Percentiles rank a stretch among this genome's conserved stretches.
Evolutionary conservation across 176 grass and related monocot species (phyloP).

Genomic region (Hordeum marinum): DNA sequence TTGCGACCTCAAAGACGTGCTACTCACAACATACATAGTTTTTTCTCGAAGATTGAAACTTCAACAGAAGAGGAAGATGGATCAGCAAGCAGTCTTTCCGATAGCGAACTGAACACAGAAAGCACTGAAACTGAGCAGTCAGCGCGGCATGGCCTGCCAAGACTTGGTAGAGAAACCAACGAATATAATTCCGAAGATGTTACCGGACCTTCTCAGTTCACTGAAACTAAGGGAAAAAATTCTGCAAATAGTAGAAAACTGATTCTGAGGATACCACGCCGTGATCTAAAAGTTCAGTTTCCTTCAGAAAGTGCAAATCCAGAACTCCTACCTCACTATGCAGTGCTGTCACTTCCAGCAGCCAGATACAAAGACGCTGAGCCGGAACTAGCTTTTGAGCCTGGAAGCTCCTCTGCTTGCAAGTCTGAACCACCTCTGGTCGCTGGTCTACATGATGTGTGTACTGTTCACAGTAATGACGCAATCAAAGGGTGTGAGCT

Average conservation of each 20-base stretch:
- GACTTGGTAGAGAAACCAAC: conserved; percentile 45
- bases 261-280: conserved; percentile 65
- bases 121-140: conserved; percentile 54
- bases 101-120: conserved; percentile 39
- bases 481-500: conserved; percentile 89
- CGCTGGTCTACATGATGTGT: conserved; percentile 18
- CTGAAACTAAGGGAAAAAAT: conserved; percentile 24
- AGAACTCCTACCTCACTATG: too few relatives aligned
- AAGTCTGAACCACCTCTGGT: conserved; percentile 33
- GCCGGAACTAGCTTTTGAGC: conserved; percentile 21
- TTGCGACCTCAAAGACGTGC: conserved; percentile 77
- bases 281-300: conserved; percentile 38
- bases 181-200: conserved; percentile 55
- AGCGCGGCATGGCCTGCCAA: conserved; percentile 28
- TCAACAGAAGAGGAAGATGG: conserved; percentile 69
- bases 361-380: not conserved
- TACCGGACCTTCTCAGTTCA: conserved; percentile 38
- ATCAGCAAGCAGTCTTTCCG: conserved; percentile 45
- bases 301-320: conserved; percentile 12
- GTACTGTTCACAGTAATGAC: conserved; percentile 27
- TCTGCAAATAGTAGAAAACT: conserved; percentile 51
- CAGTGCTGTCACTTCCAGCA: too few relatives aligned
- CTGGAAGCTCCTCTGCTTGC: conserved; percentile 23
- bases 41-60: conserved; percentile 73
- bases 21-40: conserved; percentile 55